Percentiles rank a stretch among this genome's conserved stretches.
Conservation (phyloP, 2,329 filamentous ascomycete genomes). For the Aspergillus ibericus region DNA sequence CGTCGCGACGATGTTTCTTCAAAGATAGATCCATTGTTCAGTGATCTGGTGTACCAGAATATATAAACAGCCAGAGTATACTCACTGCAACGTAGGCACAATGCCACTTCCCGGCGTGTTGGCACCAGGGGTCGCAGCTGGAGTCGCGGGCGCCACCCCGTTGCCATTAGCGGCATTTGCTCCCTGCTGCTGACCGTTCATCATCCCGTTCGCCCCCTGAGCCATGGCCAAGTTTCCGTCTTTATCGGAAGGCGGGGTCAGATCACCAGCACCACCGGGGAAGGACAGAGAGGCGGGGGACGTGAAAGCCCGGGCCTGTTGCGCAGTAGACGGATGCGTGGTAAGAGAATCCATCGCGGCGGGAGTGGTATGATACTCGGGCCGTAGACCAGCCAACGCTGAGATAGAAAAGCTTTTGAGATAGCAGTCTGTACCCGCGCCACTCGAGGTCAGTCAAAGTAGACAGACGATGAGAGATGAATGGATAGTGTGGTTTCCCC, state of each 20-base stretch:
- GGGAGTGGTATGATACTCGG: conserved; percentile 27
- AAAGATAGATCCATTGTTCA: conserved; percentile 44
- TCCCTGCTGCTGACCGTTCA: conserved; percentile 57
- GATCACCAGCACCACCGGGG: conserved; percentile 76
- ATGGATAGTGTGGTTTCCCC: too few relatives aligned
- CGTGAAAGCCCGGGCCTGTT: conserved; percentile 94
- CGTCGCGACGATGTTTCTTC: conserved; percentile 97
- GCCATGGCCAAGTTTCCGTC: conserved; percentile 56
- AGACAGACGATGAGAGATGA: conserved; percentile 3
- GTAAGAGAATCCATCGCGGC: conserved; percentile 81
- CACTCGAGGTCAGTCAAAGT: conserved; percentile 11
- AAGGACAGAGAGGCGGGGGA: conserved; percentile 90
- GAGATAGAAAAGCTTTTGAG: conserved; percentile 18
- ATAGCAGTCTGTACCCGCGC: conserved; percentile 27
- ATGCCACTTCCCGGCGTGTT: conserved; percentile 82
- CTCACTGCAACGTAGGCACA: conserved; percentile 94
- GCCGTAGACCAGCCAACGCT: conserved; percentile 26
- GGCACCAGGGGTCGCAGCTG: conserved; percentile 85
- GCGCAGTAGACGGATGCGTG: conserved; percentile 86
- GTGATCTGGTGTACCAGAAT: conserved; percentile 49
- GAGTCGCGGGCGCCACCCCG: conserved; percentile 85
- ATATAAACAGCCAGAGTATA: conserved; percentile 55
- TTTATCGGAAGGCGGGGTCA: conserved; percentile 75
- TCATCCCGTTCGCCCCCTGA: conserved; percentile 48
- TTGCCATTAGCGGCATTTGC: conserved; percentile 64